phyloP scores from a whole-genome alignment of 495 filamentous ascomycete species.

The Talaromyces wortmannii region DNA sequence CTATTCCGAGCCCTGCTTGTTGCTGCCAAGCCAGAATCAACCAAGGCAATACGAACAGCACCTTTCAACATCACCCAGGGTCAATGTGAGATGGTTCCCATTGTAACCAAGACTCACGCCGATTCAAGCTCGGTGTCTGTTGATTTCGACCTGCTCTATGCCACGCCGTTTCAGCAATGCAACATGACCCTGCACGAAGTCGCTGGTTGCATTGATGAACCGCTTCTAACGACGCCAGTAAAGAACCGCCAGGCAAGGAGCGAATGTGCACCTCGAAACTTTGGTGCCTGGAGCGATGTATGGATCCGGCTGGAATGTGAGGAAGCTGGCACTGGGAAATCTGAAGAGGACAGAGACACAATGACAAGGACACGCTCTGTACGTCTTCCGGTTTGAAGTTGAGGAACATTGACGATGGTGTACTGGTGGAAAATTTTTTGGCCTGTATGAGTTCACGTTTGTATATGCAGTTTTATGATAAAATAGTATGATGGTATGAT shows the following conservation, averaged over 20 bases:
- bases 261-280: slow-evolving; percentile 17
- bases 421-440: not conserved
- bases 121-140: slow-evolving; percentile 25
- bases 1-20: slow-evolving; percentile 13
- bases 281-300: slow-evolving; percentile 21
- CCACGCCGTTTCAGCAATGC: slow-evolving; percentile 16
- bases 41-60: slow-evolving; percentile 13
- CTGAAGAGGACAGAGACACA: not conserved
- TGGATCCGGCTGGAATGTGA: slow-evolving; percentile 28
- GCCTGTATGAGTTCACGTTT: not conserved
- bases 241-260: slow-evolving; percentile 17
- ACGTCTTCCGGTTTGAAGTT: not conserved
- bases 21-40: slow-evolving; percentile 12
- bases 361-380: not conserved
- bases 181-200: slow-evolving; percentile 30
- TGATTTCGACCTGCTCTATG: slow-evolving; percentile 18
- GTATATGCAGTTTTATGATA: not conserved
- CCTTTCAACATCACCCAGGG: slow-evolving; percentile 17
- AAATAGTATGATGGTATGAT: not conserved
- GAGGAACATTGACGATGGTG: no score
- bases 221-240: slow-evolving; percentile 19
- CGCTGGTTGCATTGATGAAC: slow-evolving; percentile 24
- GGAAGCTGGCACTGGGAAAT: slow-evolving; percentile 1
- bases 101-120: slow-evolving; percentile 18
- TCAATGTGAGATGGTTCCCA: slow-evolving; percentile 22